Base-by-base conservation (phyloP, 2,329 filamentous ascomycete species). In the Colletotrichum lentis region DNA sequence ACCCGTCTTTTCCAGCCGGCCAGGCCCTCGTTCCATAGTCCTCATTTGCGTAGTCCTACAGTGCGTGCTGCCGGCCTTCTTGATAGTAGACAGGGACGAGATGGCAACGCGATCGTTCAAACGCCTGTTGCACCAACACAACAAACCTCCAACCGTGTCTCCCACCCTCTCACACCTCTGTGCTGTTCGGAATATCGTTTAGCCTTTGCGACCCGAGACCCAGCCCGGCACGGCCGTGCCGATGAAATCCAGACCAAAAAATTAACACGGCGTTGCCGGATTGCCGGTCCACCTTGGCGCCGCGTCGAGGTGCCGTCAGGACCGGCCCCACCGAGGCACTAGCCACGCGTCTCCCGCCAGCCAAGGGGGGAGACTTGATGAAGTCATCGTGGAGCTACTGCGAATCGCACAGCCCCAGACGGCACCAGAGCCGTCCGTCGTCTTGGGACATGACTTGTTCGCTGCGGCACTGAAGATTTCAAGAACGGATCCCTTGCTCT, bases 281-380 rank as follows among this genome's bases (percentile, higher is more conserved):
- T 56, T 61, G 56, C 62, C 50, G 66, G 37, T 27, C 50, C 43
- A 60, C 50, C 66, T 69, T 69, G 62, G 66, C 62, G 66, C 55
- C 62, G 50, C 50, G 50, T 39, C 44, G 18, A 53, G 20, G 7
- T 58, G 50, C 55, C 50, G 62, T 49, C 24, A 27, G 44, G 55
- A 24, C 47, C 66, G 56, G 22, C 62, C 37, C 49, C 44, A 46
- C 52, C 35, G 37, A 46, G 31, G 18, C 27, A 35, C 52, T 37
- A 61, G 62, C 62, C 43, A 65, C 65, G 65, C 62, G 62, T 65
- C 65, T 55, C 43, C 18, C 18, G 5, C 35, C 27, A 44, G 65
- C 55, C 62, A 69, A 69, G 54, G 22, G 20, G 7, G 5, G 8
- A 35, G 31, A 16, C 43, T 44, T 22, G 50, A 69, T 66, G 66